phyloP scores from a whole-genome alignment of 2,329 filamentous ascomycete genomes.

The Tolypocladium amazonense region DNA sequence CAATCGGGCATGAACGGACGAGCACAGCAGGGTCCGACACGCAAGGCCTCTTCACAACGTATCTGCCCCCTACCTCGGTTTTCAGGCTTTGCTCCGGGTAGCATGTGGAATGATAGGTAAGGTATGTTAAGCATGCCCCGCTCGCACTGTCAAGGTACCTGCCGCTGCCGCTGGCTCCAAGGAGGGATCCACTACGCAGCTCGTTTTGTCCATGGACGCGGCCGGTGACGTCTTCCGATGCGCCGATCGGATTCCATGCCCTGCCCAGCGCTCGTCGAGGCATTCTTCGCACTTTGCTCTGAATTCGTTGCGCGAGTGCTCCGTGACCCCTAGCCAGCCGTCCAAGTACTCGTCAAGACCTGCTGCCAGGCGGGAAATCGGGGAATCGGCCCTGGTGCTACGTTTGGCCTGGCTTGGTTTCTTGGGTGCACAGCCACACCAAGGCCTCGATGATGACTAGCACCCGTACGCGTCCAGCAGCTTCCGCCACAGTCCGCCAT shows the following conservation, averaged over 20 bases:
- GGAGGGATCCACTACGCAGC: neutral
- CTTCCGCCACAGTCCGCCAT: constrained; percentile 14
- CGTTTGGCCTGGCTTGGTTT: neutral
- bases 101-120: neutral
- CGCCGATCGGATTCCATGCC: constrained; percentile 10
- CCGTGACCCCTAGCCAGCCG: no score
- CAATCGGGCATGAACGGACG: no score
- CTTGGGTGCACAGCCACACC: constrained; percentile 12
- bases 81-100: neutral
- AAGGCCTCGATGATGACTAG: neutral
- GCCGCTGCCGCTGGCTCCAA: neutral
- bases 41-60: no score
- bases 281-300: neutral
- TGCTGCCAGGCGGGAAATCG: neutral
- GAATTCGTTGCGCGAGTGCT: neutral
- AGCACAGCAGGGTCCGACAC: neutral
- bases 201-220: neutral
- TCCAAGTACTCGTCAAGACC: neutral
- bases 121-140: neutral
- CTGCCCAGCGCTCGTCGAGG: constrained; percentile 6
- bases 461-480: neutral
- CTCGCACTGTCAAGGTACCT: neutral
- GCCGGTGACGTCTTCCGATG: constrained; percentile 3
- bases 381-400: neutral
- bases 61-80: neutral